Conservation (phyloP, 2,329 filamentous ascomycete genomes). For the Aspergillus fructus region DNA sequence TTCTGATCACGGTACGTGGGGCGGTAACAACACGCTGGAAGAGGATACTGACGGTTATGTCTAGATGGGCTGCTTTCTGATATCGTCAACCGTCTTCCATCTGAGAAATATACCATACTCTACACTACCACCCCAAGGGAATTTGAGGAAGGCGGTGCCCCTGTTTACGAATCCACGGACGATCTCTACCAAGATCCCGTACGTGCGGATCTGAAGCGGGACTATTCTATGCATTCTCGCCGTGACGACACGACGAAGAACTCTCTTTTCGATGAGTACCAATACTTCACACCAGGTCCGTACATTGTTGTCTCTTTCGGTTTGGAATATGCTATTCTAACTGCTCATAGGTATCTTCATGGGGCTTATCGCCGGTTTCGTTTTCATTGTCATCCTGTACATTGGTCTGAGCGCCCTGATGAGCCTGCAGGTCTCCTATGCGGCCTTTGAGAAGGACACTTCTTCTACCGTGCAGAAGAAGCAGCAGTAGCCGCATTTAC, state of each 20-base stretch:
- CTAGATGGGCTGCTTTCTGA: slow-evolving; percentile 50
- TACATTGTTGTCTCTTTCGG: slow-evolving; percentile 12
- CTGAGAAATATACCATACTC: slow-evolving; percentile 69
- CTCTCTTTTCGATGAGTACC: slow-evolving; percentile 79
- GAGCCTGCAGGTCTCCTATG: slow-evolving; percentile 86
- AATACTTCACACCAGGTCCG: slow-evolving; percentile 86
- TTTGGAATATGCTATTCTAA: background rate
- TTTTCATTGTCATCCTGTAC: slow-evolving; percentile 75
- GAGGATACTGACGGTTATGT: slow-evolving; percentile 4
- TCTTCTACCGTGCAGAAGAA: slow-evolving; percentile 86
- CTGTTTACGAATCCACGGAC: slow-evolving; percentile 63
- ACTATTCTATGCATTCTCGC: slow-evolving; percentile 39
- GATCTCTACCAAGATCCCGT: slow-evolving; percentile 55
- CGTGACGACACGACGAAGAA: slow-evolving; percentile 41
- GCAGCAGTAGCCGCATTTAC: slow-evolving; percentile 51
- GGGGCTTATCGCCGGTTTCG: slow-evolving; percentile 67
- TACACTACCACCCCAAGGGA: slow-evolving; percentile 65
- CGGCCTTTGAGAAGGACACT: slow-evolving; percentile 95
- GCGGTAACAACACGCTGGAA: background rate
- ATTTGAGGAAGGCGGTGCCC: slow-evolving; percentile 28
- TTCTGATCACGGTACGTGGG: slow-evolving; percentile 43
- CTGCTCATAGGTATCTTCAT: slow-evolving; percentile 74
- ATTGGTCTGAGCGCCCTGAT: slow-evolving; percentile 74
- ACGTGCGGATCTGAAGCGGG: slow-evolving; percentile 74
- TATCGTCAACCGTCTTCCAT: slow-evolving; percentile 48